Evolutionary conservation across 441 rosid species (phyloP).

Genomic region (Populus hybrid): DNA sequence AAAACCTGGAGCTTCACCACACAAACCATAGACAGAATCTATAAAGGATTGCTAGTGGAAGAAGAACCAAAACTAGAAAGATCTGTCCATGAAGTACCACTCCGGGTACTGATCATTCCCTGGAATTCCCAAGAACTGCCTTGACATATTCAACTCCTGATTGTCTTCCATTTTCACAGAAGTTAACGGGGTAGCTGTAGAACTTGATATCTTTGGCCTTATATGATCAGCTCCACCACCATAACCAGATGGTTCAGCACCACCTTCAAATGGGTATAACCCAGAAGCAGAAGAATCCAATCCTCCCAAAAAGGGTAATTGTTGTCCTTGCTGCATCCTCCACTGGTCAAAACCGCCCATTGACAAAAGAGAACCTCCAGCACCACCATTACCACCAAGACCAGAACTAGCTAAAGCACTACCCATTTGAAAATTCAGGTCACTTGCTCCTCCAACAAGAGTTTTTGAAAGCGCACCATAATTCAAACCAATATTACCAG

Average conservation of each 20-base stretch:
- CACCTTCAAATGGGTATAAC: conserved; percentile 54
- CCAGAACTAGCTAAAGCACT: conserved; percentile 30
- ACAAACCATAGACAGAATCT: conserved; percentile 11
- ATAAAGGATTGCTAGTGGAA: conserved; percentile 47
- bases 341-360: conserved; percentile 58
- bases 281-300: conserved; percentile 48
- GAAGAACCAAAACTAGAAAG: conserved; percentile 75
- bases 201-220: conserved; percentile 41
- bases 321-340: conserved; percentile 53
- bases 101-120: conserved; percentile 64
- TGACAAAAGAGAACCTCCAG: conserved; percentile 32
- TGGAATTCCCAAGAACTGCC: conserved; percentile 46
- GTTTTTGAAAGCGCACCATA: conserved; percentile 40
- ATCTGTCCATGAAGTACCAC: conserved; percentile 66
- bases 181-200: conserved; percentile 46
- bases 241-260: conserved; percentile 31
- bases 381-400: conserved; percentile 25
- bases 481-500: conserved; percentile 51
- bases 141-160: conserved; percentile 41
- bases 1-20: too few species aligned
- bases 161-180: conserved; percentile 79
- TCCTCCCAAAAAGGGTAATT: conserved; percentile 53
- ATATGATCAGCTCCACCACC: conserved; percentile 28
- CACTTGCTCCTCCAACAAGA: conserved; percentile 42
- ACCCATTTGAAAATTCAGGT: conserved; percentile 55